Percentiles rank a stretch among this genome's conserved stretches.
phyloP scores from a whole-genome alignment of 2,329 filamentous ascomycete genomes.

The Blumeria graminis region DNA sequence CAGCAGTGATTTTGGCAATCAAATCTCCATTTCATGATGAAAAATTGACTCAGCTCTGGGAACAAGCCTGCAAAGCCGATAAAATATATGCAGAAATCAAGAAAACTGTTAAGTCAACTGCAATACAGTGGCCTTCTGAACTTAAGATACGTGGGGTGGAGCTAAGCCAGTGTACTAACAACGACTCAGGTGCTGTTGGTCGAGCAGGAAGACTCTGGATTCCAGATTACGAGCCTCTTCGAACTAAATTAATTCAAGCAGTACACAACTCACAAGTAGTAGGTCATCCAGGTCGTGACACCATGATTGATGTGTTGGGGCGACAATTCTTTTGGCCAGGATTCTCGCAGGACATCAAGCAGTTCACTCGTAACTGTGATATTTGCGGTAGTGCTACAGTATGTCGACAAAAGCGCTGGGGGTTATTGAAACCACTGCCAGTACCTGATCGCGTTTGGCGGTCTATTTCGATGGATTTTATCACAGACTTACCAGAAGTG shows the following conservation, averaged over 20 bases:
- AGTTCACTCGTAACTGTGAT: not conserved
- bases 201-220: not conserved
- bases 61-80: not conserved
- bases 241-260: not conserved
- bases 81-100: not conserved
- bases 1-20: not conserved
- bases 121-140: not conserved
- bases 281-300: not conserved
- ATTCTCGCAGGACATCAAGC: not conserved
- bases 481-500: not conserved
- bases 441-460: not conserved
- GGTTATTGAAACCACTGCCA: slow-evolving; percentile 1
- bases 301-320: not conserved
- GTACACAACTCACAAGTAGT: not conserved
- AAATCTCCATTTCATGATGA: not conserved
- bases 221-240: not conserved
- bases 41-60: not conserved
- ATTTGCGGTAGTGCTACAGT: not conserved
- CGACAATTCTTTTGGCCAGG: not conserved
- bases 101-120: not conserved
- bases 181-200: not conserved
- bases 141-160: not conserved
- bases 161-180: not conserved
- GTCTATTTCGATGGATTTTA: slow-evolving; percentile 3
- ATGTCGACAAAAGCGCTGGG: not conserved